phyloP scores from a whole-genome alignment of 2,329 filamentous ascomycete genomes.

The Microdochium nivale region DNA sequence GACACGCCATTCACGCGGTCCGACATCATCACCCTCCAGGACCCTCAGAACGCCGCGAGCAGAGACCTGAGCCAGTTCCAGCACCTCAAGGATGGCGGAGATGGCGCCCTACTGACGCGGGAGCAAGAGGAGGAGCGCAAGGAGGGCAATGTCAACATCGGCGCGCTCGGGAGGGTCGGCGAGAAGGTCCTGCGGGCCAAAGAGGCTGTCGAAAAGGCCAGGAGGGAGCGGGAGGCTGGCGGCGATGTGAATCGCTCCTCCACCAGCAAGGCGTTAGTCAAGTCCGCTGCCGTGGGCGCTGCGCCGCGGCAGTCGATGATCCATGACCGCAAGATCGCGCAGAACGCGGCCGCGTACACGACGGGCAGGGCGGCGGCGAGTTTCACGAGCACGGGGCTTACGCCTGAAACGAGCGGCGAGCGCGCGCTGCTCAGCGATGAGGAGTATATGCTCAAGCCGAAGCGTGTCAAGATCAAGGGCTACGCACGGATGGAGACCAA shows the following conservation, averaged over 20 bases:
- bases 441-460: slow-evolving; percentile 92
- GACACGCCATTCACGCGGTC: slow-evolving; percentile 80
- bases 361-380: slow-evolving; percentile 87
- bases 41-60: slow-evolving; percentile 80
- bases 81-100: slow-evolving; percentile 74
- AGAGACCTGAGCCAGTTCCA: slow-evolving; percentile 84
- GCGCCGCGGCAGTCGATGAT: slow-evolving; percentile 34
- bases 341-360: slow-evolving; percentile 85
- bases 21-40: slow-evolving; percentile 93
- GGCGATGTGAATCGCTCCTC: slow-evolving; percentile 46
- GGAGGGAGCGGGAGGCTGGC: slow-evolving; percentile 60
- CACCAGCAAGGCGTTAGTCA: slow-evolving; percentile 33
- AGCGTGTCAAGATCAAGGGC: slow-evolving; percentile 79
- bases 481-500: slow-evolving; percentile 88
- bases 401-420: slow-evolving; percentile 82
- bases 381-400: slow-evolving; percentile 90
- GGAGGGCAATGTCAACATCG: slow-evolving; percentile 65
- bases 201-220: slow-evolving; percentile 84
- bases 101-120: slow-evolving; percentile 51
- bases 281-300: slow-evolving; percentile 16
- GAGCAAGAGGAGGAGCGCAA: slow-evolving; percentile 62
- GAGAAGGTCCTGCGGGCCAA: slow-evolving; percentile 86
- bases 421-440: slow-evolving; percentile 83
- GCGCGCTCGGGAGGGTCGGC: slow-evolving; percentile 67
- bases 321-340: slow-evolving; percentile 52